phyloP scores from a whole-genome alignment of 2,329 filamentous ascomycete genomes.

The Amylocarpus encephaloides region DNA sequence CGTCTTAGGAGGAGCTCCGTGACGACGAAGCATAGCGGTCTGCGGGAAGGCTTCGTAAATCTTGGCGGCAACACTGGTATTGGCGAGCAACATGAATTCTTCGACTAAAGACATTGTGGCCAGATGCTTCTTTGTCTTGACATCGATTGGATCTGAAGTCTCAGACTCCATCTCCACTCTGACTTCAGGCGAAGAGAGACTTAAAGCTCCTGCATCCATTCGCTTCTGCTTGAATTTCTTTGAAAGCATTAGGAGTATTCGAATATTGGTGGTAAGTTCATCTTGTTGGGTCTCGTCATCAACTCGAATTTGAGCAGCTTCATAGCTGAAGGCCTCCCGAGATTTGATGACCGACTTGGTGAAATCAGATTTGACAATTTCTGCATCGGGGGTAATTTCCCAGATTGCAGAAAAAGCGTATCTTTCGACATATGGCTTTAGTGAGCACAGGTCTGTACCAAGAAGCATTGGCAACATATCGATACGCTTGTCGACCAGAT shows the following conservation, averaged over 20 bases:
- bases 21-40: conserved; percentile 86
- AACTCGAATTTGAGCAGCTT: conserved; percentile 88
- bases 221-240: conserved; percentile 92
- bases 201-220: conserved; percentile 91
- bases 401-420: conserved; percentile 81
- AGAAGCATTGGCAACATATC: conserved; percentile 98
- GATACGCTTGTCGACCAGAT: conserved; percentile 97
- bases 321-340: conserved; percentile 94
- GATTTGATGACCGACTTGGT: conserved; percentile 98
- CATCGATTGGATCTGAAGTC: conserved; percentile 90
- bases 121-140: conserved; percentile 89
- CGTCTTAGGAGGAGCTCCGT: conserved; percentile 85
- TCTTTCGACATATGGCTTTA: conserved; percentile 96
- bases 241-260: conserved; percentile 77
- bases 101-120: conserved; percentile 97
- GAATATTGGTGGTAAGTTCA: conserved; percentile 84
- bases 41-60: conserved; percentile 92
- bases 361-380: conserved; percentile 79
- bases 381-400: conserved; percentile 81
- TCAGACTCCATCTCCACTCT: conserved; percentile 93
- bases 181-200: conserved; percentile 95
- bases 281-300: conserved; percentile 85
- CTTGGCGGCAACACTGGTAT: conserved; percentile 85
- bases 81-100: conserved; percentile 98
- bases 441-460: conserved; percentile 89